A percentile compares a stretch with the other conserved stretches of the same genome.
Conservation (phyloP, 169 alveolate species). For the Eimeria praecox region DNA sequence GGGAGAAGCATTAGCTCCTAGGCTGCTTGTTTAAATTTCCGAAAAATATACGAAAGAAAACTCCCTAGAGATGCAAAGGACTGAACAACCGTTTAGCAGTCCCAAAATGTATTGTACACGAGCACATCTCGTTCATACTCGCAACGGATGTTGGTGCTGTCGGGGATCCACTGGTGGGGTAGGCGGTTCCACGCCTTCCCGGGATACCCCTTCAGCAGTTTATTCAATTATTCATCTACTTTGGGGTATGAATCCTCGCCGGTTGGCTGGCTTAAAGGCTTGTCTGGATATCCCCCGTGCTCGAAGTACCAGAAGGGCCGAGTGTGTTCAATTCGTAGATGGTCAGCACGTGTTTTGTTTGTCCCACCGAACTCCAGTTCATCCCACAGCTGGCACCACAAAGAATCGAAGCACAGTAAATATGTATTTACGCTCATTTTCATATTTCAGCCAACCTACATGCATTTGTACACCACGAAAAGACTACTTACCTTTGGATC, state of each 20-base stretch:
- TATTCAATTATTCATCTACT: background rate
- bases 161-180: background rate
- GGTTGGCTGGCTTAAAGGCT: conserved; percentile 32
- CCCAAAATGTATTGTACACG: background rate
- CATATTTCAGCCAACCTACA: background rate
- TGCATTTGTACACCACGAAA: background rate
- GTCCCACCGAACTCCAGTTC: conserved; percentile 31
- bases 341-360: conserved; percentile 7
- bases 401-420: background rate
- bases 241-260: conserved; percentile 7
- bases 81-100: background rate
- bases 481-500: conserved; percentile 67
- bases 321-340: conserved; percentile 23
- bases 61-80: background rate
- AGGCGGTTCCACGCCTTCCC: background rate
- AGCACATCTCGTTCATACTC: background rate
- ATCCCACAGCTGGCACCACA: conserved; percentile 39
- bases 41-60: background rate
- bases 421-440: background rate
- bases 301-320: conserved; percentile 45
- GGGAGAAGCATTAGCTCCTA: no score
- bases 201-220: background rate
- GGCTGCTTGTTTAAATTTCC: background rate
- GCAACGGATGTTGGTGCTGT: background rate
- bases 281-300: conserved; percentile 56